Conservation (phyloP, 345 rosid genomes). For the Trapa bicornis region DNA sequence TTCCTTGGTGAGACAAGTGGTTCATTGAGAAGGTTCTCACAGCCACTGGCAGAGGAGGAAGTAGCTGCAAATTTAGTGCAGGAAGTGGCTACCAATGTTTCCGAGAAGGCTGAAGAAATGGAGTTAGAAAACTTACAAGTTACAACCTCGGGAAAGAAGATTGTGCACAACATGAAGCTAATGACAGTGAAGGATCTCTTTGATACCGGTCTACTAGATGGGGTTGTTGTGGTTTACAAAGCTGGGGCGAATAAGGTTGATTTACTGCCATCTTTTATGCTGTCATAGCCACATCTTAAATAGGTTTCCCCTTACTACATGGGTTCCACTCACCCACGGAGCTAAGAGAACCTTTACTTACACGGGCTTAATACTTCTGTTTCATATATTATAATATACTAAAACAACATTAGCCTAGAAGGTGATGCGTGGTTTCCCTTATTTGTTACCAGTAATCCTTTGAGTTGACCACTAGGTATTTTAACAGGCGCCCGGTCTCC, state of each 20-base stretch:
- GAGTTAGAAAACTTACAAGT: conserved; percentile 34
- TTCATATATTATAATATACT: not conserved
- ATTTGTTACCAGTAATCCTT: not conserved
- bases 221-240: conserved; percentile 75
- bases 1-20: conserved; percentile 10
- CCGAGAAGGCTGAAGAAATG: conserved; percentile 35
- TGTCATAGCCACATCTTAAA: not conserved
- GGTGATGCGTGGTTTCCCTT: not conserved
- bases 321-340: too few relatives aligned
- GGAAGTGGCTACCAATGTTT: conserved; percentile 22
- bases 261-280: not conserved
- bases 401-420: not conserved
- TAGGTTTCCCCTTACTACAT: too few relatives aligned
- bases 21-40: conserved; percentile 18
- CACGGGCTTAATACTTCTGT: not conserved
- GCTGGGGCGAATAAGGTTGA: conserved; percentile 65
- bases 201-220: conserved; percentile 85
- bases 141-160: conserved; percentile 39
- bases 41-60: conserved; percentile 11
- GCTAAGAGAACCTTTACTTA: too few relatives aligned
- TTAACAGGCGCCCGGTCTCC: conserved; percentile 72
- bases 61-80: conserved; percentile 21
- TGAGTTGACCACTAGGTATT: conserved; percentile 11
- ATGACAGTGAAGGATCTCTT: conserved; percentile 80
- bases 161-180: conserved; percentile 42